These are phyloP conservation scores for Drechslera avenae DNA, from an alignment of 2,329 filamentous ascomycete species.

Conservation along the genomic window DNA sequence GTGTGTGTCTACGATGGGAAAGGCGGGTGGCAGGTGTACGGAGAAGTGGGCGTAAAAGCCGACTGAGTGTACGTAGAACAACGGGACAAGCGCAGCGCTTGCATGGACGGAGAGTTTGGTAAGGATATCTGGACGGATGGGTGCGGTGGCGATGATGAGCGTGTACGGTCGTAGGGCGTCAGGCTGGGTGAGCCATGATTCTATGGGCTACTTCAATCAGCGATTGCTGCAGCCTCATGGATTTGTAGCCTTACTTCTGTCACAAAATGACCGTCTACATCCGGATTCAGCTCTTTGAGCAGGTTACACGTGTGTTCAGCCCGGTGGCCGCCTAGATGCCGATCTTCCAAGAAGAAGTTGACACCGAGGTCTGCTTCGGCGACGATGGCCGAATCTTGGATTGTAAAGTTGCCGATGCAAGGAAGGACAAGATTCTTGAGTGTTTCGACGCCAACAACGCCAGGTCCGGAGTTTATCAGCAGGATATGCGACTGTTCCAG, in stretches of 20 bases:
- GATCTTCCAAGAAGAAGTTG: conserved; percentile 93
- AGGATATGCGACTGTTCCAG: conserved; percentile 92
- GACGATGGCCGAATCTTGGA: conserved; percentile 81
- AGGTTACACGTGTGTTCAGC: conserved; percentile 78
- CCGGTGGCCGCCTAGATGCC: conserved; percentile 74
- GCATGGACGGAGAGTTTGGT: conserved; percentile 57
- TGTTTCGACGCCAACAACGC: conserved; percentile 85
- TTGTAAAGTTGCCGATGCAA: conserved; percentile 87
- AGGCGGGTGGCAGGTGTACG: conserved; percentile 75
- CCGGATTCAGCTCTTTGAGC: conserved; percentile 87
- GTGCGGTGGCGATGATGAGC: conserved; percentile 65
- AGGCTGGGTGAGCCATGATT: conserved; percentile 51
- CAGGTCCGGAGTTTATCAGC: conserved; percentile 83
- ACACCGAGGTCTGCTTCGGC: conserved; percentile 83
- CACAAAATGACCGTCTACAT: conserved; percentile 78
- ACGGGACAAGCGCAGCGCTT: conserved; percentile 66
- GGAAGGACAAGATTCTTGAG: conserved; percentile 97
- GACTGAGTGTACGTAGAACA: conserved; percentile 83
- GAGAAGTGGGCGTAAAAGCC: conserved; percentile 92
- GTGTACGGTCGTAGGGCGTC: conserved; percentile 57
- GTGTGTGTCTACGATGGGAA: conserved; percentile 94
- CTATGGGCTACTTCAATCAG: conserved; percentile 48
- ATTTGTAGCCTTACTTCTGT: conserved; percentile 54
- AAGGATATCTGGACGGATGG: conserved; percentile 60
- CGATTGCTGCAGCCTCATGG: not conserved